Base-by-base conservation (phyloP, 495 filamentous ascomycete species). In the Echria macrotheca region DNA sequence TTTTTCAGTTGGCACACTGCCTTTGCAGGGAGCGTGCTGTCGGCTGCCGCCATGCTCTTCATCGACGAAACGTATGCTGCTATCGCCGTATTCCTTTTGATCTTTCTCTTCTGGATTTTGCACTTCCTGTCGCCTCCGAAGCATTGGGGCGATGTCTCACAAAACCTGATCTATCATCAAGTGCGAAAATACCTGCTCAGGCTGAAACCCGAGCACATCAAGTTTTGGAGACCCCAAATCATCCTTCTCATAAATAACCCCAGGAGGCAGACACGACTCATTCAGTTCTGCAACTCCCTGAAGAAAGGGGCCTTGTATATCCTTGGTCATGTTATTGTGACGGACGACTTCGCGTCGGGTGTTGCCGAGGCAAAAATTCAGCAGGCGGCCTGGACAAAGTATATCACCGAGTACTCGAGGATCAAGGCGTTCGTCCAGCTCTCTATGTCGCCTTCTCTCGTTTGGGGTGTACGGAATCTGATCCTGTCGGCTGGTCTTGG, bases 361-460 rank as follows among this genome's bases (percentile, higher is more conserved):
- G 86, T 94, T 26, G 80, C 84, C 2, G 89, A 95, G 71, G 86
- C 87, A 10, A 83, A 86, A 45, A 70, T 84, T 36, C 87, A 93
- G 54, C 89, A 94, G 59, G 76, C 73, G 1, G 77, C 85, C 4
- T 95, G 89, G 89, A 82, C 86, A 25, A 89, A 87, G 51, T 85
- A 87, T 51, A 89, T 95, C 38, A 86, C 89, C 49, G 69, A 72
- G 49, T 88, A 81, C 52, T 87, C 84, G n/a, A 86, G 82, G 60
- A 84, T 93, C 53, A 94, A 94, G 63, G 89, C 88, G 0, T 95
- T 95, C 59, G 84, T 91, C 19, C 89, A 94, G 52, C 82, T 94
- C 41, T 78, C 86, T 5, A 81, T 94, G 49, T 84, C 88, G 2
- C 89, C 89, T 0, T 76, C 81, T 7, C 75, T 87, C n/a, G 87